A percentile compares a stretch with the other conserved stretches of the same genome.
Evolutionary conservation across 2,329 filamentous ascomycete genomes (phyloP).

Genomic region (Aspergillus awamori): DNA sequence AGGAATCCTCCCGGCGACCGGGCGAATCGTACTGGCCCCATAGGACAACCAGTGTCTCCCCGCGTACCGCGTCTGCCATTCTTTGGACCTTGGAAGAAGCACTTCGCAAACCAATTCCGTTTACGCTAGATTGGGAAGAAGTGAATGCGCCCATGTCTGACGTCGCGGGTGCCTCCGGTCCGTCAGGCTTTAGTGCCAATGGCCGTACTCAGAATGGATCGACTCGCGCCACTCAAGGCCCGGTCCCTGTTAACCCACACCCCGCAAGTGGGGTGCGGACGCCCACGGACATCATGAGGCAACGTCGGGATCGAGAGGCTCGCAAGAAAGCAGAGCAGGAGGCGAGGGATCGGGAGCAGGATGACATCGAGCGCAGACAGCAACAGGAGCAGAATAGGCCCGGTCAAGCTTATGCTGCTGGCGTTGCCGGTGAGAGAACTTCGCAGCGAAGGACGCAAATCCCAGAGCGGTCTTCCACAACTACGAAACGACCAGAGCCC

Average conservation of each 20-base stretch:
- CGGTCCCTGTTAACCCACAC: slow-evolving; percentile 56
- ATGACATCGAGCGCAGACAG: slow-evolving; percentile 52
- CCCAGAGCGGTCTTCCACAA: slow-evolving; percentile 12
- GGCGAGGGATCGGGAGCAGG: slow-evolving; percentile 57
- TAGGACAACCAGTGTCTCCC: slow-evolving; percentile 67
- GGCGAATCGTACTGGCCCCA: slow-evolving; percentile 57
- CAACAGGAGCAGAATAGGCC: slow-evolving; percentile 40
- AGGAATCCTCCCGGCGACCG: slow-evolving; percentile 32
- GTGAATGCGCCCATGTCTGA: slow-evolving; percentile 93
- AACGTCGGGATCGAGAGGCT: slow-evolving; percentile 76
- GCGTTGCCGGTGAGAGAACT: slow-evolving; percentile 38
- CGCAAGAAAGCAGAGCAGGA: slow-evolving; percentile 69
- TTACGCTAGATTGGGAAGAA: slow-evolving; percentile 82
- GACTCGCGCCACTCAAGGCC: slow-evolving; percentile 54
- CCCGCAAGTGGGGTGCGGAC: slow-evolving; percentile 69
- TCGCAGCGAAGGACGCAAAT: slow-evolving; percentile 22
- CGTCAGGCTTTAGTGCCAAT: slow-evolving; percentile 51
- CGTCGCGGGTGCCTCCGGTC: slow-evolving; percentile 63
- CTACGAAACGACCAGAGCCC: slow-evolving; percentile 23
- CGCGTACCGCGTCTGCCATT: slow-evolving; percentile 83
- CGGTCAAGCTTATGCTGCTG: slow-evolving; percentile 48
- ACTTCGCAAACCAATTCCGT: slow-evolving; percentile 76
- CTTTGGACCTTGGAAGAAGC: slow-evolving; percentile 91
- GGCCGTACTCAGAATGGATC: slow-evolving; percentile 61
- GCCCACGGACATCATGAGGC: slow-evolving; percentile 88